A percentile compares a stretch with the other conserved stretches of the same genome.
These are phyloP conservation scores for Triadica sebifera DNA, from an alignment of 345 rosid species.

Conservation along the genomic window DNA sequence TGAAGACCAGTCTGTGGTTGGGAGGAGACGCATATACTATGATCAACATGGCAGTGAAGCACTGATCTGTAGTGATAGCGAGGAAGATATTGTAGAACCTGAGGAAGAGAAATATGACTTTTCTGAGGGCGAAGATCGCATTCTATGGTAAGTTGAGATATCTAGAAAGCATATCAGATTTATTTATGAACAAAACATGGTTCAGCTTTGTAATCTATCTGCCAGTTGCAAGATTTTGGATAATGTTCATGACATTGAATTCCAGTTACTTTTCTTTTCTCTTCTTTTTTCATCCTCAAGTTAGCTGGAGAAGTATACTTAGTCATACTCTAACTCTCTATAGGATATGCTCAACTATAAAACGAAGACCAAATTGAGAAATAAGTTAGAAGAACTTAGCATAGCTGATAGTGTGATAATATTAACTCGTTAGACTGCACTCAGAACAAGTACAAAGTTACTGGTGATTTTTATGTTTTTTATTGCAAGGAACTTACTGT, in stretches of 20 bases:
- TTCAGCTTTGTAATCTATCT: constrained; percentile 1
- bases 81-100: constrained; percentile 74
- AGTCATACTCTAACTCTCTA: neutral
- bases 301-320: neutral
- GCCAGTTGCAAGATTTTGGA: neutral
- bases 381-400: neutral
- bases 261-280: neutral
- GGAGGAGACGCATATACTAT: constrained; percentile 96
- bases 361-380: constrained; percentile 2
- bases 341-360: neutral
- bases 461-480: neutral
- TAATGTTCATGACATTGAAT: neutral
- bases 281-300: neutral
- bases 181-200: neutral
- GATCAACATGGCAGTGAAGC: constrained; percentile 95
- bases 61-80: constrained; percentile 91
- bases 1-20: constrained; percentile 97
- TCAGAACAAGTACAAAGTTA: neutral
- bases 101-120: constrained; percentile 84
- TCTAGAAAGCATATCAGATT: neutral
- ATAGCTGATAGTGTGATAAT: neutral
- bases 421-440: neutral
- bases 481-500: neutral
- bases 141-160: constrained; percentile 55
- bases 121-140: constrained; percentile 75